phyloP scores from a whole-genome alignment of 78 protist species.

The Mastigamoeba balamuthi region DNA sequence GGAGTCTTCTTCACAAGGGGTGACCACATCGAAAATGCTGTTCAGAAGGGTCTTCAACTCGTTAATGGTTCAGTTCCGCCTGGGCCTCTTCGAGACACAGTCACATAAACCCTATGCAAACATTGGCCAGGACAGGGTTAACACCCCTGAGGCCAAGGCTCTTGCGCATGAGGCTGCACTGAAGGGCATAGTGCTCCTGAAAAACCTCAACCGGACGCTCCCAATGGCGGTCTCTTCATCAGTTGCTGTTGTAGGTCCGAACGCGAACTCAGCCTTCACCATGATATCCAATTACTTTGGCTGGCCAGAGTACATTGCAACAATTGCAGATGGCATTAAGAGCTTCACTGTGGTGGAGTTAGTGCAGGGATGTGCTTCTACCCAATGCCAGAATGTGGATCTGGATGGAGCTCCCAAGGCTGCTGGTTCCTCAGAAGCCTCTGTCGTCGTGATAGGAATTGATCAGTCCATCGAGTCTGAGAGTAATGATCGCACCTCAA shows the following conservation, averaged over 20 bases:
- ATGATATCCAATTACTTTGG: conserved; percentile 1
- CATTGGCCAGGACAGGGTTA: not conserved
- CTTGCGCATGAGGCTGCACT: not conserved
- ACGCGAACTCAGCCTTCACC: not conserved
- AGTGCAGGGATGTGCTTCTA: not conserved
- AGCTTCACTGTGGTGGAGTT: not conserved
- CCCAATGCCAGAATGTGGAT: not conserved
- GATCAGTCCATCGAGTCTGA: not conserved
- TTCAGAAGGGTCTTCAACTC: not conserved
- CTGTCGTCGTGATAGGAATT: conserved; percentile 9
- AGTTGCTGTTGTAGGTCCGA: conserved; percentile 17
- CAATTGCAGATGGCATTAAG: not conserved
- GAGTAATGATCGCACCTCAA: not conserved
- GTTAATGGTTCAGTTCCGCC: not conserved
- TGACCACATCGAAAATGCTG: not conserved
- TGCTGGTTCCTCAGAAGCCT: conserved; percentile 3
- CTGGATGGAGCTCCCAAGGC: not conserved
- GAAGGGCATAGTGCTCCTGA: not conserved
- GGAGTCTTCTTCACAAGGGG: not conserved
- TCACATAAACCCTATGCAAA: not conserved
- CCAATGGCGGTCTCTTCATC: not conserved
- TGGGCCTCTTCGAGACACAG: conserved; percentile 20
- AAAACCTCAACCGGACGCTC: not conserved
- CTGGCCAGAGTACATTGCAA: not conserved
- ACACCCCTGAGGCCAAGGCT: not conserved